phyloP scores from a whole-genome alignment of 805 yeast species.

The Hanseniaspora singularis region DNA sequence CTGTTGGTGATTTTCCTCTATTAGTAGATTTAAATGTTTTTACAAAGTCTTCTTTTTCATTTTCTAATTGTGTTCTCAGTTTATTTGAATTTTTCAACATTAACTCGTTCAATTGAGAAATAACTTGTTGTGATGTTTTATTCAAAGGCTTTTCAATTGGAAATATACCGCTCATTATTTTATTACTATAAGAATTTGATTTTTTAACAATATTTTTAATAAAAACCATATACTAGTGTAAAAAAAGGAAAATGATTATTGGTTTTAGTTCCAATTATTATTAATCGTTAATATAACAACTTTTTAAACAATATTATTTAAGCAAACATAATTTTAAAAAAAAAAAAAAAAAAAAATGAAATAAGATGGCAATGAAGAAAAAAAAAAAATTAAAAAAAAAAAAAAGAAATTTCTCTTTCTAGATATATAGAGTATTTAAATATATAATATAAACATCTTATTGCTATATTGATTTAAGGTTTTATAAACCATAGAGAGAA shows the following conservation, averaged over 20 bases:
- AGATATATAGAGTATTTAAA: too few relatives aligned
- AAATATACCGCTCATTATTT: slow-evolving; percentile 74
- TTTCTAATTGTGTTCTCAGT: slow-evolving; percentile 41
- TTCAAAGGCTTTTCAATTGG: slow-evolving; percentile 88
- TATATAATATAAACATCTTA: too few relatives aligned
- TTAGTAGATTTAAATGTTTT: slow-evolving; percentile 30
- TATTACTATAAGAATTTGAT: background rate
- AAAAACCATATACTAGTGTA: background rate
- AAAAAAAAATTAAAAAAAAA: too few relatives aligned
- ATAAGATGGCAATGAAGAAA: background rate
- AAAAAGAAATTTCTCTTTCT: too few relatives aligned
- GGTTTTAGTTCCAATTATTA: background rate
- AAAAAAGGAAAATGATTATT: background rate
- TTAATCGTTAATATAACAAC: too few relatives aligned
- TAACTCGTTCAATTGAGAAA: slow-evolving; percentile 50
- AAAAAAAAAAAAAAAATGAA: background rate
- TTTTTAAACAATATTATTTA: background rate
- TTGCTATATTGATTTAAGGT: too few relatives aligned
- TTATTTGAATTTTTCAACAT: slow-evolving; percentile 48
- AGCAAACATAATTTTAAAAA: background rate
- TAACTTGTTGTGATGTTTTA: slow-evolving; percentile 61
- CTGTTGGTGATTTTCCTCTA: slow-evolving; percentile 39
- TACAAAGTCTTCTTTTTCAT: slow-evolving; percentile 31
- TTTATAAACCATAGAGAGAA: too few relatives aligned
- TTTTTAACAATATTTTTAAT: background rate